phyloP scores from a whole-genome alignment of 2,329 filamentous ascomycete species.

The Alternaria longipes region DNA sequence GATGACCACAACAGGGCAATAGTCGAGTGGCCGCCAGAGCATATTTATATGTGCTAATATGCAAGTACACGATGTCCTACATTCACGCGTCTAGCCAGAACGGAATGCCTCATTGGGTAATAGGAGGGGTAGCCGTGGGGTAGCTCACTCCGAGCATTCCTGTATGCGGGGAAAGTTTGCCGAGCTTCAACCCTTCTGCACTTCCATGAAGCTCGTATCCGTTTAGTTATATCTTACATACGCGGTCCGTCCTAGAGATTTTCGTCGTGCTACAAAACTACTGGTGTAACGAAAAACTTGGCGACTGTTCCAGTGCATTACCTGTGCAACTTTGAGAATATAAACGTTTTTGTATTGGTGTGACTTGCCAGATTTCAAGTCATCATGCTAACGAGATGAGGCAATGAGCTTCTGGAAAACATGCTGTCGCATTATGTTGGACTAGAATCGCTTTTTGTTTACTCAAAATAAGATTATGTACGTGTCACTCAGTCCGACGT shows the following conservation, averaged over 20 bases:
- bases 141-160: slow-evolving; percentile 16
- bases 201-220: neutral
- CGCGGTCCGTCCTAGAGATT: neutral
- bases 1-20: neutral
- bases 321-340: neutral
- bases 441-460: neutral
- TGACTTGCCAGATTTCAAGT: neutral
- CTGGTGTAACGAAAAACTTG: neutral
- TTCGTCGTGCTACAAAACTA: neutral
- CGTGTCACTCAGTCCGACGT: slow-evolving; percentile 8
- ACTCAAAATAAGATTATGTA: slow-evolving; percentile 13
- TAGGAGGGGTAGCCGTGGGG: slow-evolving; percentile 31
- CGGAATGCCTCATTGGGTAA: slow-evolving; percentile 26
- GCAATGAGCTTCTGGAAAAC: neutral
- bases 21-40: neutral
- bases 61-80: neutral
- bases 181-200: neutral
- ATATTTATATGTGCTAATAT: neutral
- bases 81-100: slow-evolving; percentile 8
- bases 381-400: neutral
- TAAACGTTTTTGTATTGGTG: neutral
- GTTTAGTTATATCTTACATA: neutral
- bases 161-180: slow-evolving; percentile 4
- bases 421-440: neutral
- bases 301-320: neutral